Percentiles rank a stretch among this genome's conserved stretches.
Evolutionary conservation across 2,329 filamentous ascomycete species (phyloP).

Genomic region (Colletotrichum sojae): DNA sequence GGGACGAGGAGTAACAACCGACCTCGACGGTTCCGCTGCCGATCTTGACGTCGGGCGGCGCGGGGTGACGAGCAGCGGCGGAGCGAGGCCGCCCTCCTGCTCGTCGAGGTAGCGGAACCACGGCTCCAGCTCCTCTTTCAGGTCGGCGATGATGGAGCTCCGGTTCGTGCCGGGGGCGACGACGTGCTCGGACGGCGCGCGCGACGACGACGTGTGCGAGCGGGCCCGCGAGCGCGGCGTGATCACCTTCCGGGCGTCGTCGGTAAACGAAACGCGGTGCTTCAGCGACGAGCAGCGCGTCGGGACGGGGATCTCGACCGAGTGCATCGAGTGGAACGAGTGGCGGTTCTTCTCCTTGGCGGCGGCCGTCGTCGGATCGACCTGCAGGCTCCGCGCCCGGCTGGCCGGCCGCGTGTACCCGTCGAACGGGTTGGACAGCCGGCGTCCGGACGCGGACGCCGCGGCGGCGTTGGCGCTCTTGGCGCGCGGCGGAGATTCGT

Average conservation of each 20-base stretch:
- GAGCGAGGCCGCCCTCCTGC: conserved; percentile 33
- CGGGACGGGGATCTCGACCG: conserved; percentile 37
- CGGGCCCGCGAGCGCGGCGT: conserved; percentile 21
- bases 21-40: conserved; percentile 14
- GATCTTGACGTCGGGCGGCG: conserved; percentile 14
- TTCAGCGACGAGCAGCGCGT: conserved; percentile 39
- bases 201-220: conserved; percentile 14
- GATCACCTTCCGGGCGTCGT: conserved; percentile 35
- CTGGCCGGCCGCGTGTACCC: conserved; percentile 34
- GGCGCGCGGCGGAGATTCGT: conserved; percentile 35
- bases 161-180: conserved; percentile 15
- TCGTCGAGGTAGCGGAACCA: conserved; percentile 42
- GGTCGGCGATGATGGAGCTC: conserved; percentile 35
- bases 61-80: conserved; percentile 29
- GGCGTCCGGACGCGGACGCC: conserved; percentile 5
- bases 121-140: conserved; percentile 42
- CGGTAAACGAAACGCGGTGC: conserved; percentile 30
- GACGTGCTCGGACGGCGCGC: conserved; percentile 11
- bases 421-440: conserved; percentile 37
- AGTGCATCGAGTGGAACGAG: conserved; percentile 27
- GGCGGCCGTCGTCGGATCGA: conserved; percentile 4
- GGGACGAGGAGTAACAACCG: conserved; percentile 15
- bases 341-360: conserved; percentile 22
- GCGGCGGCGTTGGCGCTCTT: conserved; percentile 38
- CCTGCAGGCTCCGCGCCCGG: conserved; percentile 40